Percentiles rank a stretch among this genome's conserved stretches.
Evolutionary conservation across 352 stramenopile species (phyloP).

Genomic region (Peronospora destructor): DNA sequence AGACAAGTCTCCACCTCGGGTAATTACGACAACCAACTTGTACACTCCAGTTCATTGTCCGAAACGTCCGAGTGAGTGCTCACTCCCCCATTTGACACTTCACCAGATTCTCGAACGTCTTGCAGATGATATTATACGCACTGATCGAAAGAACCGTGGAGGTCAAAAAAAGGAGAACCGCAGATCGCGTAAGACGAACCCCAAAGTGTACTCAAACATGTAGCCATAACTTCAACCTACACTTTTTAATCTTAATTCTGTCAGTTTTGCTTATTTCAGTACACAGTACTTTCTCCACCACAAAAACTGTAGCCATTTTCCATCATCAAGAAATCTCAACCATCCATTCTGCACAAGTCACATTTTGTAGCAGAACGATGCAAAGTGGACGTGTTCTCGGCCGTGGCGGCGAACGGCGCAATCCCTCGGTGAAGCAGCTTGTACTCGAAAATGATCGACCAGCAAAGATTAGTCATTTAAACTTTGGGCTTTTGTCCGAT

Average conservation of each 20-base stretch:
- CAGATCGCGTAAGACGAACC: slow-evolving; percentile 8
- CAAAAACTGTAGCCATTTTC: slow-evolving; percentile 3
- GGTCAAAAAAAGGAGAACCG: slow-evolving; percentile 18
- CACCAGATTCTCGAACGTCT: slow-evolving; percentile 50
- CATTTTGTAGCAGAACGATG: slow-evolving; percentile 13
- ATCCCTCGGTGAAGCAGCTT: slow-evolving; percentile 86
- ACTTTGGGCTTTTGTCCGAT: slow-evolving; percentile 95
- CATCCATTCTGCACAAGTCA: background rate
- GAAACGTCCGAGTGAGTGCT: slow-evolving; percentile 30
- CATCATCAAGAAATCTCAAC: slow-evolving; percentile 9
- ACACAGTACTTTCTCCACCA: too few species aligned
- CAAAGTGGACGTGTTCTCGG: slow-evolving; percentile 26
- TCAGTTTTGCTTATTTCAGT: too few species aligned
- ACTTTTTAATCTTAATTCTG: too few species aligned
- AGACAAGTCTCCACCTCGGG: slow-evolving; percentile 6
- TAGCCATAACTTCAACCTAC: background rate
- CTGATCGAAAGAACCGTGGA: slow-evolving; percentile 21
- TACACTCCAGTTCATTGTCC: slow-evolving; percentile 27
- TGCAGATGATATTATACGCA: slow-evolving; percentile 33
- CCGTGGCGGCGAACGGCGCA: slow-evolving; percentile 54
- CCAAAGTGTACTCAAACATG: background rate
- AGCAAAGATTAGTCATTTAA: slow-evolving; percentile 95
- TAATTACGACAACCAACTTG: slow-evolving; percentile 11
- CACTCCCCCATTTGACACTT: slow-evolving; percentile 39
- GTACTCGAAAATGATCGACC: slow-evolving; percentile 84